Percentiles rank a stretch among this genome's conserved stretches.
Conservation (phyloP, 2,329 filamentous ascomycete species). For the Diaporthe humulicola region DNA sequence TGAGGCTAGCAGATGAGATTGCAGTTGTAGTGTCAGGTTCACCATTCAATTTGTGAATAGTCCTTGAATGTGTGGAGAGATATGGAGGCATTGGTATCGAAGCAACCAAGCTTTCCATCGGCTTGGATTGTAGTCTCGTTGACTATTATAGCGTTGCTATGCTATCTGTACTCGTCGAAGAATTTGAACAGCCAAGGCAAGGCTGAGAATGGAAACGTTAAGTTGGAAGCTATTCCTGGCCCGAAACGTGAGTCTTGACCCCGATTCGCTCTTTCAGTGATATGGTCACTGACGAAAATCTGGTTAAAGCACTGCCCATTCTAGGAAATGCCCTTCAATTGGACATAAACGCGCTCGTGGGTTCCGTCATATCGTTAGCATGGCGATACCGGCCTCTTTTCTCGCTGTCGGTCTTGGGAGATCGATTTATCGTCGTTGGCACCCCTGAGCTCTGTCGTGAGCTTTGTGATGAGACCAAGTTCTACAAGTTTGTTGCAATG, state of each 20-base stretch:
- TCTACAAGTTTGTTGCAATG: conserved; percentile 40
- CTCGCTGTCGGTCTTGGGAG: conserved; percentile 14
- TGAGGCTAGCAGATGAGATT: neutral
- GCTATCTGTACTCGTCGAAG: neutral
- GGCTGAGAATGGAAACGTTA: neutral
- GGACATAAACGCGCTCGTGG: conserved; percentile 20
- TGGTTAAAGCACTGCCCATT: conserved; percentile 14
- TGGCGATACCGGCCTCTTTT: neutral
- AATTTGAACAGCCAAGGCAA: neutral
- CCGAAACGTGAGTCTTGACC: conserved; percentile 1
- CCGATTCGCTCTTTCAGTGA: neutral
- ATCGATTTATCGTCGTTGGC: conserved; percentile 36
- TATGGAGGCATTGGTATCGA: neutral
- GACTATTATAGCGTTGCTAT: neutral
- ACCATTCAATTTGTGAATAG: neutral
- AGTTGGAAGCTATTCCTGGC: conserved; percentile 15
- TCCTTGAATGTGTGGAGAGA: neutral
- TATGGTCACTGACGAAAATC: neutral
- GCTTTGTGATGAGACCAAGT: conserved; percentile 43
- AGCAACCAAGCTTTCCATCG: neutral
- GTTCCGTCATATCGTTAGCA: conserved; percentile 13
- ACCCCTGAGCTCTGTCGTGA: conserved; percentile 42
- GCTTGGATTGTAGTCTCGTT: neutral
- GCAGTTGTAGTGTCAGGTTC: neutral
- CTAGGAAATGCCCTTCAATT: conserved; percentile 3